Evolutionary conservation across 805 yeast species (phyloP).

Genomic region (Candida suzukii): DNA sequence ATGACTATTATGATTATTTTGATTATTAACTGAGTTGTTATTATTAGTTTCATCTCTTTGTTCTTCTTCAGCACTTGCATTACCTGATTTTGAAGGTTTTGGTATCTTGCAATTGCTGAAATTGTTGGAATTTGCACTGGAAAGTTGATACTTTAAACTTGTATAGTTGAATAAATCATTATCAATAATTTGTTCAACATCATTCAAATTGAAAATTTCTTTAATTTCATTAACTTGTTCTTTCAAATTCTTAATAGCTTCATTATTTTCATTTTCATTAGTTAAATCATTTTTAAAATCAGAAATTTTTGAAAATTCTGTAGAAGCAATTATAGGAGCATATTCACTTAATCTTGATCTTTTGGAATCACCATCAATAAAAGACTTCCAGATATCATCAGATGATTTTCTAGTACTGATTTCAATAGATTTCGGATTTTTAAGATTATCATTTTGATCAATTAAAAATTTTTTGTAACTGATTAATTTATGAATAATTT

Average conservation of each 20-base stretch:
- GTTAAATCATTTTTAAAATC: background rate
- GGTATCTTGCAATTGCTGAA: no score
- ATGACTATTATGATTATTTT: no score
- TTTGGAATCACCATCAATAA: slow-evolving; percentile 1
- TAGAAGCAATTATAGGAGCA: slow-evolving; percentile 15
- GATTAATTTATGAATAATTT: slow-evolving; percentile 21
- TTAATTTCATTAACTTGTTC: background rate
- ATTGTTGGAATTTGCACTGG: no score
- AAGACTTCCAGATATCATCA: slow-evolving; percentile 24
- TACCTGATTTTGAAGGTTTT: no score
- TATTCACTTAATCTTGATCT: background rate
- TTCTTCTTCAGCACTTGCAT: no score
- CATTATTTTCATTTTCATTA: background rate
- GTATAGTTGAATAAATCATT: background rate
- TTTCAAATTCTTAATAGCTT: slow-evolving; percentile 14
- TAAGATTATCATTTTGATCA: slow-evolving; percentile 21
- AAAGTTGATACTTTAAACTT: background rate
- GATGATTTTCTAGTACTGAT: slow-evolving; percentile 21
- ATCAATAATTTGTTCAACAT: background rate
- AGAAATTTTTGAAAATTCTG: slow-evolving; percentile 24
- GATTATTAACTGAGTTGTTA: no score
- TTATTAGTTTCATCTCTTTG: no score
- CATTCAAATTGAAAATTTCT: background rate
- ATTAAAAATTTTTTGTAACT: slow-evolving; percentile 25
- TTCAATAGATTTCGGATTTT: slow-evolving; percentile 20